Evolutionary conservation across 1,284 basidiomycete species (phyloP).

Genomic region (Apiotrichum montevideense): DNA sequence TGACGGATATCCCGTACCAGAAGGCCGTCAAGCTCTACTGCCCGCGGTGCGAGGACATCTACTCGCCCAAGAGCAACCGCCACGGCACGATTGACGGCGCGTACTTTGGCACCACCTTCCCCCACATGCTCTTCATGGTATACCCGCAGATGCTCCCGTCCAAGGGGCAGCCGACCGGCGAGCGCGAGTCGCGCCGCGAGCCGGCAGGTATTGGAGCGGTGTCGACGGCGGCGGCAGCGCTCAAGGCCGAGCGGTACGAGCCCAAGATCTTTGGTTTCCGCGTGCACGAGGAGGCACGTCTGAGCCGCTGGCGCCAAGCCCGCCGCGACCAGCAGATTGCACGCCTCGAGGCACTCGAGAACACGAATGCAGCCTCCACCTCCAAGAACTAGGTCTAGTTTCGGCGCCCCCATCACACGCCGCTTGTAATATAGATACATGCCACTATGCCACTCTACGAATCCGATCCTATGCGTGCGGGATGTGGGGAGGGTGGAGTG

Average conservation of each 20-base stretch:
- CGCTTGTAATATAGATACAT: conserved; percentile 20
- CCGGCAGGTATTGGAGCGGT: conserved; percentile 32
- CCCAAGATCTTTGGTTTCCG: conserved; percentile 93
- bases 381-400: background rate
- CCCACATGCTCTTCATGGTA: conserved; percentile 89
- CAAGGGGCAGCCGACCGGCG: conserved; percentile 56
- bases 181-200: conserved; percentile 44
- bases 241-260: conserved; percentile 81
- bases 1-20: conserved; percentile 88
- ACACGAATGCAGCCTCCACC: conserved; percentile 15
- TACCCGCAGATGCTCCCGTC: conserved; percentile 83
- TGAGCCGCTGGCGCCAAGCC: conserved; percentile 88
- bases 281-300: conserved; percentile 82
- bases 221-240: conserved; percentile 68
- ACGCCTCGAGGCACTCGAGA: conserved; percentile 45
- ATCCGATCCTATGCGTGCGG: background rate
- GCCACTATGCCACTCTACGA: conserved; percentile 7
- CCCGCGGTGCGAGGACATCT: conserved; percentile 92
- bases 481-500: too few species aligned
- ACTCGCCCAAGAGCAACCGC: conserved; percentile 87
- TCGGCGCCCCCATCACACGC: background rate
- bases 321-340: conserved; percentile 61
- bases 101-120: conserved; percentile 94
- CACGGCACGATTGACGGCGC: conserved; percentile 94
- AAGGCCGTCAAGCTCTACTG: conserved; percentile 97